Evolutionary conservation across 2,329 filamentous ascomycete species (phyloP).

Genomic region (Aspergillus sp.): DNA sequence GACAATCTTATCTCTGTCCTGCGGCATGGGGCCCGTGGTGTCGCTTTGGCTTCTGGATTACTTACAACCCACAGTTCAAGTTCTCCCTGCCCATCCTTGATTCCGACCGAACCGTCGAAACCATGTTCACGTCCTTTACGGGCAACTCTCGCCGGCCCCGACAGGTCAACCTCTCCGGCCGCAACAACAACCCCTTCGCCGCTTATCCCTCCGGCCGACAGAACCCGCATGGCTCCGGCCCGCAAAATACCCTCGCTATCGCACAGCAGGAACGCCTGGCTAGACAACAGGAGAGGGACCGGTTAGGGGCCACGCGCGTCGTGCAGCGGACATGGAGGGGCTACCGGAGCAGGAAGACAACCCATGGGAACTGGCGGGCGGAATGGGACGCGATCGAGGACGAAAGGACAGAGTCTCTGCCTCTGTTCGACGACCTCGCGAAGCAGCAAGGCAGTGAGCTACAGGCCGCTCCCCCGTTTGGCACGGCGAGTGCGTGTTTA

Average conservation of each 20-base stretch:
- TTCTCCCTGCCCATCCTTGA: slow-evolving; percentile 8
- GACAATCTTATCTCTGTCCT: slow-evolving; percentile 8
- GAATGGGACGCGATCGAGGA: slow-evolving; percentile 64
- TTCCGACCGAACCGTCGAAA: slow-evolving; percentile 18
- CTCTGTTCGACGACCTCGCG: slow-evolving; percentile 35
- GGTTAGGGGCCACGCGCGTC: slow-evolving; percentile 68
- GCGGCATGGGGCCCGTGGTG: slow-evolving; percentile 24
- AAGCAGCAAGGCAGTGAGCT: slow-evolving; percentile 47
- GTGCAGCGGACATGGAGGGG: slow-evolving; percentile 86
- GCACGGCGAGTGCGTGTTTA: slow-evolving; percentile 40
- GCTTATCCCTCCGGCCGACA: slow-evolving; percentile 58
- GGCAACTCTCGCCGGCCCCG: slow-evolving; percentile 81
- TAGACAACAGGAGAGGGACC: slow-evolving; percentile 77
- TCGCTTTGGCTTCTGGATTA: slow-evolving; percentile 14
- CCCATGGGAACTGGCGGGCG: slow-evolving; percentile 59
- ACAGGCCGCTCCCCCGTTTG: slow-evolving; percentile 43
- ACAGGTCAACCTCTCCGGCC: slow-evolving; percentile 91
- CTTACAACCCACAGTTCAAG: slow-evolving; percentile 2
- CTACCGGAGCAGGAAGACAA: slow-evolving; percentile 59
- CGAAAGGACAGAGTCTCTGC: slow-evolving; percentile 32
- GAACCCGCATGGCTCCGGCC: slow-evolving; percentile 57
- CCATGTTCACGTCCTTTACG: slow-evolving; percentile 90
- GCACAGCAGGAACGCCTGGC: slow-evolving; percentile 83
- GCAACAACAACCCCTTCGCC: slow-evolving; percentile 76
- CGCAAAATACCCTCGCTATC: slow-evolving; percentile 76